Base-by-base conservation (phyloP, 352 stramenopile genomes). In the Globisporangium spiculum region DNA sequence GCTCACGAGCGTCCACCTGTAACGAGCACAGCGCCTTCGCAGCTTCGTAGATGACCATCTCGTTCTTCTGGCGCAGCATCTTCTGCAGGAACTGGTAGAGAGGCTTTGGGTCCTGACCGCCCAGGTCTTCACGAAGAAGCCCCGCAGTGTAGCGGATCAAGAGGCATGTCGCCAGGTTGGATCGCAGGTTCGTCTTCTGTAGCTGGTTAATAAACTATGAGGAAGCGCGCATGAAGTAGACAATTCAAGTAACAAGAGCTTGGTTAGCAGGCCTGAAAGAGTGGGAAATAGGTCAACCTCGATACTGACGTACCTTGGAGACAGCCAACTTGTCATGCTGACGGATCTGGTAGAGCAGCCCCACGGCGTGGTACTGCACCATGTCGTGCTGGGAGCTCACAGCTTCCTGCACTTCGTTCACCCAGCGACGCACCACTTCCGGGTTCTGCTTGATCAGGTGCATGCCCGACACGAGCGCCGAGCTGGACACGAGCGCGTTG, bases 1-100 rank as follows among this genome's bases (percentile, higher is more conserved):
- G 71, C 71, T 99, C 97, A 67, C 97, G 91, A 5, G 95, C 88
- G 70, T 99, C 96, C n/a, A 98, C 88, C 24, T 96, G 96, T 9
- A 99, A 84, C 36, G 89, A 82, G 80, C 98, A 99, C 34, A 99
- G 93, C 8, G 97, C 94, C 66, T 93, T 92, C 4, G 98, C 98
- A 2, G 98, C 97, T 82, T 99, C 98, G 76, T 99, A 99, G 32
- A 99, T 98, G n/a, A 99, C 97, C 89, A 99, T 98, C 88, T 94
- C 98, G 59, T 91, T 97, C 75, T 98, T 98, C 77, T 99, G 96
- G 38, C 95, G 86, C 2, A 99, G 83, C 84, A 97, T 99, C 59
- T 96, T 95, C 68, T 99, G 95, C 48, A 99, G 77, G 71, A 97
- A 98, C 60, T 93, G 81, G 72, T 97, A 95, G 6, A 96, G 76